Percentiles rank a stretch among this genome's conserved stretches.
Conservation (phyloP, 805 yeast species). For the Teunomyces stri region DNA sequence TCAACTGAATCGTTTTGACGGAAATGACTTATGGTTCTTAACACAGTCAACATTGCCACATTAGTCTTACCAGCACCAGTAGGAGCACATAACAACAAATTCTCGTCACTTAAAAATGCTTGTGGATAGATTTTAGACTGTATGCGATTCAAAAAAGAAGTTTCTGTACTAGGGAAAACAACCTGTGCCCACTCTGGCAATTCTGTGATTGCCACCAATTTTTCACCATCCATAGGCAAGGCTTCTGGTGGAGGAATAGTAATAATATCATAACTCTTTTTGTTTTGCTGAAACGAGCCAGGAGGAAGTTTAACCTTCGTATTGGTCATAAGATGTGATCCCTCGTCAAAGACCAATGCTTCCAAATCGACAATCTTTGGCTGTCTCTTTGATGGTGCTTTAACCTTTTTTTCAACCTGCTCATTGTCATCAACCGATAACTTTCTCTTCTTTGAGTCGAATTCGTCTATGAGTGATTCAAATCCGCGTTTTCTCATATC, state of each 20-base stretch:
- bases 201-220: constrained; percentile 53
- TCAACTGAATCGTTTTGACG: constrained; percentile 42
- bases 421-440: constrained; percentile 5
- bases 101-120: constrained; percentile 72
- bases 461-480: constrained; percentile 40
- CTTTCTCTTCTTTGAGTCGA: constrained; percentile 24
- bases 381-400: constrained; percentile 18
- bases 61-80: constrained; percentile 99
- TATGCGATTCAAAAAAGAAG: constrained; percentile 67
- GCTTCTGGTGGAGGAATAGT: constrained; percentile 82
- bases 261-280: constrained; percentile 79
- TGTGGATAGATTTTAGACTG: constrained; percentile 79
- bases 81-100: constrained; percentile 89
- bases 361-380: constrained; percentile 65
- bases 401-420: constrained; percentile 11
- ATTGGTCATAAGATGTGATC: constrained; percentile 63
- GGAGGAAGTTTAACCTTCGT: constrained; percentile 72
- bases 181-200: constrained; percentile 81
- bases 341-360: constrained; percentile 65
- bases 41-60: constrained; percentile 82
- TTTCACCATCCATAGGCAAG: constrained; percentile 39
- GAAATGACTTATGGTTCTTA: constrained; percentile 58
- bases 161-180: constrained; percentile 70
- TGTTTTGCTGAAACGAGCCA: constrained; percentile 76
- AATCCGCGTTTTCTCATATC: constrained; percentile 48